These are phyloP conservation scores for Colletotrichum echinochloae DNA, from an alignment of 2,329 filamentous ascomycete species.

Conservation along the genomic window DNA sequence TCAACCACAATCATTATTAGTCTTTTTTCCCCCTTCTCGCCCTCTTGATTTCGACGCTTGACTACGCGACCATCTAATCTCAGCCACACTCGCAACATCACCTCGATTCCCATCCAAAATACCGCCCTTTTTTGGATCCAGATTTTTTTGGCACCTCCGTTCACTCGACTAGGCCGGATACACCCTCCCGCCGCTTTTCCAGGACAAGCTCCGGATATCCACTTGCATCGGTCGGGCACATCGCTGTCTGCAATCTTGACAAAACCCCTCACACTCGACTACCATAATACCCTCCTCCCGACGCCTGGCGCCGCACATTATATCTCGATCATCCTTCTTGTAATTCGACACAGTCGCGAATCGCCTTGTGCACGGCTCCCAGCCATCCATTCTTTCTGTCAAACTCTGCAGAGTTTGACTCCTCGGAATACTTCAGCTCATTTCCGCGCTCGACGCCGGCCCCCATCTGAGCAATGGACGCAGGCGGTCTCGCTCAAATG, in stretches of 20 bases:
- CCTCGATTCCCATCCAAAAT: slow-evolving; percentile 37
- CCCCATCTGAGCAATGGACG: slow-evolving; percentile 76
- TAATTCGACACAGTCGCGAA: slow-evolving; percentile 41
- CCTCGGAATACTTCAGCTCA: slow-evolving; percentile 27
- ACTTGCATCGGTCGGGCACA: slow-evolving; percentile 30
- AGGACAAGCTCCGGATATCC: slow-evolving; percentile 30
- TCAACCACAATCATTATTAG: slow-evolving; percentile 33
- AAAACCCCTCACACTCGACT: slow-evolving; percentile 17
- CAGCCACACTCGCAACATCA: slow-evolving; percentile 25
- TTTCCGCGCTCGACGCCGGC: slow-evolving; percentile 16
- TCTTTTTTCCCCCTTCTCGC: slow-evolving; percentile 34
- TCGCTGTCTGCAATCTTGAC: slow-evolving; percentile 11
- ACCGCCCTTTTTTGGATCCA: slow-evolving; percentile 45
- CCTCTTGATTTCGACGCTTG: slow-evolving; percentile 39
- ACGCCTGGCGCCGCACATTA: slow-evolving; percentile 30
- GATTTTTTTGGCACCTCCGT: slow-evolving; percentile 48
- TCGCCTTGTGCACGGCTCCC: slow-evolving; percentile 32
- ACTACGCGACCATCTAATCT: slow-evolving; percentile 36
- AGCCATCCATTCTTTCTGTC: slow-evolving; percentile 35
- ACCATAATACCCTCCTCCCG: slow-evolving; percentile 42
- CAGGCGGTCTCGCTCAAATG: slow-evolving; percentile 99
- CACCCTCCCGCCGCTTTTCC: slow-evolving; percentile 5
- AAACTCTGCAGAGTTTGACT: slow-evolving; percentile 25
- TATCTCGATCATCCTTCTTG: slow-evolving; percentile 37
- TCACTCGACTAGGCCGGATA: slow-evolving; percentile 46